A percentile compares a stretch with the other conserved stretches of the same genome.
Evolutionary conservation across 768 basidiomycete species (phyloP).

Genomic region (Boletus barrowsii): DNA sequence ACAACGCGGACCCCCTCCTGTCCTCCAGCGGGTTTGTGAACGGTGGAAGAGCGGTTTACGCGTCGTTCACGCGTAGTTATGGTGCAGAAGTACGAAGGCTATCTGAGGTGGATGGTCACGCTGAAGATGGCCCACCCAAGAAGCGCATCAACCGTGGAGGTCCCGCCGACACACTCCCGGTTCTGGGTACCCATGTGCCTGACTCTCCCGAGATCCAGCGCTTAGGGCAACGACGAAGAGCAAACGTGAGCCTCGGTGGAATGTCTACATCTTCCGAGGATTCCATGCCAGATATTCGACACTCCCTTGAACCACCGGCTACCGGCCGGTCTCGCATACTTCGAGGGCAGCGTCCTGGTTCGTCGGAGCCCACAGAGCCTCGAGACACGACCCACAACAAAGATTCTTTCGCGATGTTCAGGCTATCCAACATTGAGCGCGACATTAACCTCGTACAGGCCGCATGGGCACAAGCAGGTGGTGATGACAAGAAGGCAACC

Average conservation of each 20-base stretch:
- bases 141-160: slow-evolving; percentile 64
- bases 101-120: slow-evolving; percentile 37
- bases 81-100: slow-evolving; percentile 37
- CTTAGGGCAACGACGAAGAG: slow-evolving; percentile 46
- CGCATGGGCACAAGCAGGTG: slow-evolving; percentile 65
- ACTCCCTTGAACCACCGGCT: slow-evolving; percentile 42
- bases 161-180: slow-evolving; percentile 33
- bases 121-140: slow-evolving; percentile 63
- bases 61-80: slow-evolving; percentile 48
- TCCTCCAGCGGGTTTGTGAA: slow-evolving; percentile 58
- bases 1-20: slow-evolving; percentile 51
- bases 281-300: slow-evolving; percentile 49
- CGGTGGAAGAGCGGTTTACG: slow-evolving; percentile 41
- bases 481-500: slow-evolving; percentile 60
- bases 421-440: slow-evolving; percentile 54
- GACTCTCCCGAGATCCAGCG: slow-evolving; percentile 60
- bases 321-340: slow-evolving; percentile 47
- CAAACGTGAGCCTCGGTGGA: slow-evolving; percentile 36
- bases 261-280: slow-evolving; percentile 69
- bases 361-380: slow-evolving; percentile 30
- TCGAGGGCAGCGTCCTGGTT: slow-evolving; percentile 41
- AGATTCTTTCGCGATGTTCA: slow-evolving; percentile 52
- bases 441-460: slow-evolving; percentile 43
- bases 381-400: slow-evolving; percentile 20
- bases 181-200: slow-evolving; percentile 29